Evolutionary conservation across 2,329 filamentous ascomycete genomes (phyloP).

Genomic region (Penicillium sp.): DNA sequence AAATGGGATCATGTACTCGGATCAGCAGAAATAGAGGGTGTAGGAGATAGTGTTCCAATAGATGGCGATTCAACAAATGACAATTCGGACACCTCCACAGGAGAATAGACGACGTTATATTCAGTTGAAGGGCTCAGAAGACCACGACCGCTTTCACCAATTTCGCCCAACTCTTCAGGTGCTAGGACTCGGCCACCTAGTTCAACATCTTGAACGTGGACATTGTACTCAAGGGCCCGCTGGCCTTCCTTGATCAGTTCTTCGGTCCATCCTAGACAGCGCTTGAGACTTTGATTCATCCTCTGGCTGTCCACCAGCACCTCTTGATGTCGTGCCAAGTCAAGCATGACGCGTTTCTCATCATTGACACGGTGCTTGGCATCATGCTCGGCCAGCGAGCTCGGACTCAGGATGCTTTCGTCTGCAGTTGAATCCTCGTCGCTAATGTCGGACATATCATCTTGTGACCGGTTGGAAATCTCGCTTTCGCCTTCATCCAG

Average conservation of each 20-base stretch:
- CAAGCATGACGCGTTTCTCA: constrained; percentile 77
- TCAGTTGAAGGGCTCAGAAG: constrained; percentile 36
- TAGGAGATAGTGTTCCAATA: constrained; percentile 3
- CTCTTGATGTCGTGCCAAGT: constrained; percentile 85
- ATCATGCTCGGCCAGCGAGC: constrained; percentile 39
- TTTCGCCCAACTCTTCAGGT: constrained; percentile 60
- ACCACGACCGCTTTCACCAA: constrained; percentile 32
- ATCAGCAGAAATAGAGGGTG: constrained; percentile 1
- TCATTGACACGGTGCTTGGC: constrained; percentile 66
- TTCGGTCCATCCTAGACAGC: constrained; percentile 87
- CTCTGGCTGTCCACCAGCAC: constrained; percentile 86
- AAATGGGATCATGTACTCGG: constrained; percentile 7
- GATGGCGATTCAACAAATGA: constrained; percentile 3
- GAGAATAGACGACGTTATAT: constrained; percentile 9
- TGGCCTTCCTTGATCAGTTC: constrained; percentile 84
- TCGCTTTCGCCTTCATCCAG: constrained; percentile 39
- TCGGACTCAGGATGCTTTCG: constrained; percentile 39
- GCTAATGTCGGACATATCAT: constrained; percentile 41
- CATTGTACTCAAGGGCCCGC: constrained; percentile 80
- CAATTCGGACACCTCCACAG: constrained; percentile 6
- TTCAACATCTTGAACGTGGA: constrained; percentile 74
- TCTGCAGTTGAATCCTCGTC: constrained; percentile 42
- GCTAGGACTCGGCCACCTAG: constrained; percentile 77
- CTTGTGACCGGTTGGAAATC: constrained; percentile 29
- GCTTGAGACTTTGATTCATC: constrained; percentile 90